phyloP scores from a whole-genome alignment of 2,329 filamentous ascomycete genomes.

The Coccinonectria pachysandricola region DNA sequence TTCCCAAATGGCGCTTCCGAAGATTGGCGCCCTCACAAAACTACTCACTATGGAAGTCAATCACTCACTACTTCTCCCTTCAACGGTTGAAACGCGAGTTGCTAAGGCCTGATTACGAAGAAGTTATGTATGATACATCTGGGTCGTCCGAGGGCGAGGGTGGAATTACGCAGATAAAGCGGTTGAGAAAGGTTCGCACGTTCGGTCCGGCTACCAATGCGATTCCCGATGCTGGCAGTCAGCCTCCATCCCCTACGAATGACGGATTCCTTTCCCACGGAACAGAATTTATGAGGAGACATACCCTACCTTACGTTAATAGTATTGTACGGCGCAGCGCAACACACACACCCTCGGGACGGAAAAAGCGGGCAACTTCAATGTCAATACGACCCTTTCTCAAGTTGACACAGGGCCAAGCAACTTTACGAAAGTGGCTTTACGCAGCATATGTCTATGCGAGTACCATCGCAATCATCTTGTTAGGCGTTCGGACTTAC shows the following conservation, averaged over 20 bases:
- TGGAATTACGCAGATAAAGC: slow-evolving; percentile 7
- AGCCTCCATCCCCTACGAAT: slow-evolving; percentile 10
- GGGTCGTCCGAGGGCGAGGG: slow-evolving; percentile 25
- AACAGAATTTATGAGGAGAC: slow-evolving; percentile 26
- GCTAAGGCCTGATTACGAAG: slow-evolving; percentile 21
- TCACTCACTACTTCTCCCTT: slow-evolving; percentile 33
- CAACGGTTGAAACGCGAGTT: slow-evolving; percentile 34
- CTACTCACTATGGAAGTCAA: slow-evolving; percentile 27
- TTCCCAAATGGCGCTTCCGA: slow-evolving; percentile 84
- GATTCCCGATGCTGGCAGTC: slow-evolving; percentile 6
- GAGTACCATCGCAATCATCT: slow-evolving; percentile 53
- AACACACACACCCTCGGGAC: slow-evolving; percentile 50
- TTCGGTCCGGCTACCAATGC: slow-evolving; percentile 13
- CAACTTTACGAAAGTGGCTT: slow-evolving; percentile 64
- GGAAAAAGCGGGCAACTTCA: slow-evolving; percentile 55
- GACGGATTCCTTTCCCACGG: slow-evolving; percentile 11
- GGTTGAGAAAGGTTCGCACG: slow-evolving; percentile 20
- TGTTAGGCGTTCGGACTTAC: slow-evolving; percentile 61
- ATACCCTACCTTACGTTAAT: slow-evolving; percentile 41
- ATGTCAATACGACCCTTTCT: slow-evolving; percentile 62
- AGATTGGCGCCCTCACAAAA: slow-evolving; percentile 34
- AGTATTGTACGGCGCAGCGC: slow-evolving; percentile 28
- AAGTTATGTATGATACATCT: slow-evolving; percentile 21
- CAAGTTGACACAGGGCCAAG: slow-evolving; percentile 70
- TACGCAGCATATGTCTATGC: slow-evolving; percentile 74